These are phyloP conservation scores for Tephrocybe sp. DNA, from an alignment of 768 basidiomycete genomes.

Conservation along the genomic window DNA sequence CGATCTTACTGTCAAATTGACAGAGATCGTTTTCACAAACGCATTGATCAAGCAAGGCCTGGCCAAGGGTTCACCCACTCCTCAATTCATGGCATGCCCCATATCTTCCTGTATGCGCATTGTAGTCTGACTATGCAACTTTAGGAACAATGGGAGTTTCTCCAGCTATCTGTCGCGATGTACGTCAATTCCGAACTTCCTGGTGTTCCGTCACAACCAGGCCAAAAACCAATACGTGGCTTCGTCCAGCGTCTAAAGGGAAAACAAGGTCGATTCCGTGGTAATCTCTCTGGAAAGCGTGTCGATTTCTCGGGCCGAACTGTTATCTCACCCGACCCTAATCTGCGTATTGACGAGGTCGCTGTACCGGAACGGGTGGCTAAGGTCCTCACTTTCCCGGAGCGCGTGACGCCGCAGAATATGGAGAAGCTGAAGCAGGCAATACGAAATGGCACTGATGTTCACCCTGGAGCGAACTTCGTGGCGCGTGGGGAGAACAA, in stretches of 20 bases:
- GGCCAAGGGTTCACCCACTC: conserved; percentile 82
- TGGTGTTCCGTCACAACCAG: conserved; percentile 83
- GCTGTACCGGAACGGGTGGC: conserved; percentile 96
- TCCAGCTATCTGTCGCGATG: conserved; percentile 93
- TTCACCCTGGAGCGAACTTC: conserved; percentile 96
- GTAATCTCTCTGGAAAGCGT: conserved; percentile 97
- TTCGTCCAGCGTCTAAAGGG: conserved; percentile 98
- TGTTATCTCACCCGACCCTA: conserved; percentile 99
- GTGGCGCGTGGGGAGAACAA: conserved; percentile 84
- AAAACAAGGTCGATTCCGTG: conserved; percentile 98
- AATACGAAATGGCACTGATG: conserved; percentile 84
- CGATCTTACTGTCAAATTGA: conserved; percentile 95
- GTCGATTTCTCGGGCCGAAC: conserved; percentile 98
- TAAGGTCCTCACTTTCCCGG: conserved; percentile 94
- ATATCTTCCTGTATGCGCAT: not conserved
- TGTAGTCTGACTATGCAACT: conserved; percentile 2
- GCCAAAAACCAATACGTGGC: conserved; percentile 93
- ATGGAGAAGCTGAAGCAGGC: conserved; percentile 73
- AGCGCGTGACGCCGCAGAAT: conserved; percentile 91
- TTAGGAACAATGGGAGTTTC: conserved; percentile 98
- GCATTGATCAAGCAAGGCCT: conserved; percentile 90
- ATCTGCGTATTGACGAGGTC: conserved; percentile 96
- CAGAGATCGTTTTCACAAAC: conserved; percentile 95
- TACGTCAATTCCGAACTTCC: conserved; percentile 98
- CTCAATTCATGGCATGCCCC: conserved; percentile 79